Evolutionary conservation across 768 basidiomycete species (phyloP), one percentile per base, ranked within the genome.

Genomic region (Phylloporus sp.): DNA sequence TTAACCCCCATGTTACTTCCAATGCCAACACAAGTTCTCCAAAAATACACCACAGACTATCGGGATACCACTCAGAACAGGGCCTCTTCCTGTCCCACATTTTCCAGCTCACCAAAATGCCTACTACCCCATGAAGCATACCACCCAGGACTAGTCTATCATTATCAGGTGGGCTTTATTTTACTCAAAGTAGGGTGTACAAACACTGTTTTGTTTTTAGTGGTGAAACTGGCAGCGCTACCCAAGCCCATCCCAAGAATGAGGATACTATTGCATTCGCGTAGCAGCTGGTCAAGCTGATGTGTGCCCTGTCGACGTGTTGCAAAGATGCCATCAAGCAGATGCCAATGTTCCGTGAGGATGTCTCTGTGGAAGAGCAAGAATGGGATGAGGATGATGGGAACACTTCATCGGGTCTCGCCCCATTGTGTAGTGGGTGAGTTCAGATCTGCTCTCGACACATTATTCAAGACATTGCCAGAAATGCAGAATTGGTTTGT

Each of bases 251-350:
- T 61, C 93, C 95, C 0, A 73, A 86, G 49, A 86, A 94, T 58
- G 92, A 96, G 59, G 92, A 95, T 41, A 95, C 93, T 0, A 94
- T 97, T 51, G 93, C 97, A 18, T 80, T 91, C 6, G 93, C 91
- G 0, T 90, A 93, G 63, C 93, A 96, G 64, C 82, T 83, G 29
- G 82, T 92, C 53, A 92, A 93, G 66, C 95, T 94, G 0, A 90
- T 95, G 83, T 81, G 93, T 14, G 83, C 88, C 0, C 94, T 92
- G 0, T 94, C 90, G 0, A 94, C 86, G 0, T 75, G 91, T 38
- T 77, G 92, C 47, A 92, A 90, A 67, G 77, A 76, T 17, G 81
- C 85, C 1, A 66, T 89, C 50, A 81, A 80, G 57, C 78, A 84
- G 17, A 63, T 67, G 57, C 53, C 60, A 2, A 47, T 47, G 0